A percentile compares a stretch with the other conserved stretches of the same genome.
Evolutionary conservation across 1,284 basidiomycete genomes (phyloP).

Genomic region (Trichosporon inkin): DNA sequence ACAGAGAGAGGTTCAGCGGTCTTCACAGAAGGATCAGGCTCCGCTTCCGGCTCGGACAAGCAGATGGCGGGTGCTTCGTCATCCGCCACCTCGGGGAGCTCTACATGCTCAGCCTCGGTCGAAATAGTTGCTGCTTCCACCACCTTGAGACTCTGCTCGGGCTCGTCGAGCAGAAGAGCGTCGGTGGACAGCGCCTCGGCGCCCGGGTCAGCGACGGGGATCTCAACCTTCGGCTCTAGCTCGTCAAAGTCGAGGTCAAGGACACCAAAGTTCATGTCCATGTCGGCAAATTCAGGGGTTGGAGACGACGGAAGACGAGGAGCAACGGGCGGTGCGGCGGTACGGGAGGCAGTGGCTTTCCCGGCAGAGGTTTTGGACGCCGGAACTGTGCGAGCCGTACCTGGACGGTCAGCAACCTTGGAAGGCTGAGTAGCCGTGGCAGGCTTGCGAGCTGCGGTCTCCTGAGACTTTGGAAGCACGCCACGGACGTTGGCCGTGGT

Average conservation of each 20-base stretch:
- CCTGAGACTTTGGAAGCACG: background rate
- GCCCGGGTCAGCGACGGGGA: background rate
- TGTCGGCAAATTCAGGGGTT: background rate
- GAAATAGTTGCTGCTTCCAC: background rate
- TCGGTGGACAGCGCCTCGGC: background rate
- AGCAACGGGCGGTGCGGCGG: background rate
- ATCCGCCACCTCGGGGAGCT: background rate
- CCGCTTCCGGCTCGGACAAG: background rate
- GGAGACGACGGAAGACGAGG: slow-evolving; percentile 3
- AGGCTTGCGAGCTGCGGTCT: background rate
- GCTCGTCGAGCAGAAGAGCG: background rate
- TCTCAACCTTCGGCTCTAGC: background rate
- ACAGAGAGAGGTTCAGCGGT: background rate
- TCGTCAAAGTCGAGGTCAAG: slow-evolving; percentile 17
- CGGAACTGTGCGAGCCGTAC: background rate
- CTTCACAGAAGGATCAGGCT: background rate
- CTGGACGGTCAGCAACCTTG: background rate
- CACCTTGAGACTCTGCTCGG: background rate
- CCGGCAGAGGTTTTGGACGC: background rate
- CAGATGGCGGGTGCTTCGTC: background rate
- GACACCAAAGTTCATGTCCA: slow-evolving; percentile 12
- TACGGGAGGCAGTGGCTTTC: background rate
- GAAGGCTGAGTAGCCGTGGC: background rate
- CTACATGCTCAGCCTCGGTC: background rate
- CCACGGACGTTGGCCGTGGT: background rate